Conservation (phyloP, 106 monocot genomes). For the Allium cepa region DNA sequence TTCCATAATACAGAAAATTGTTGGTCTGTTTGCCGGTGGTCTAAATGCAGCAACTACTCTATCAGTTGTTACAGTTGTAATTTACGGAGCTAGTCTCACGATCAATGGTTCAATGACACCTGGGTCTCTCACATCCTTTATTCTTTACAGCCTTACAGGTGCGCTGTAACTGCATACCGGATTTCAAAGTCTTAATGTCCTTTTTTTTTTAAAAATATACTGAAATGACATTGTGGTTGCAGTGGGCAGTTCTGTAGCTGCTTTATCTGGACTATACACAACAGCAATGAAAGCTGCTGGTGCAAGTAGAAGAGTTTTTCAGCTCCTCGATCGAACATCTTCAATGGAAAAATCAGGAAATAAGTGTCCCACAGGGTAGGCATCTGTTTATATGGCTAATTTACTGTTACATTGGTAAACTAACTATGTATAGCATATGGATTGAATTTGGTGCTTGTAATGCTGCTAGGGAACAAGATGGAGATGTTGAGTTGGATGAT, state of each 20-base stretch:
- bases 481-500: conserved; percentile 83
- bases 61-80: conserved; percentile 78
- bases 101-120: conserved; percentile 87
- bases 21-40: conserved; percentile 90
- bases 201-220: too few species aligned
- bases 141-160: conserved; percentile 99
- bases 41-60: conserved; percentile 84
- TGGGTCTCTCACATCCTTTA: conserved; percentile 91
- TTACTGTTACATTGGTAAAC: conserved; percentile 1
- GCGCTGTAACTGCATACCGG: background rate
- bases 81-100: conserved; percentile 89
- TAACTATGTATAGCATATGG: background rate
- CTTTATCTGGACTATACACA: conserved; percentile 86
- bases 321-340: conserved; percentile 83
- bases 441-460: background rate
- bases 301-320: conserved; percentile 97
- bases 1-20: conserved; percentile 31
- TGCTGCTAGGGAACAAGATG: conserved; percentile 44
- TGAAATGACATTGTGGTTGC: conserved; percentile 3
- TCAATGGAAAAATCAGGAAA: conserved; percentile 78
- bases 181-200: too few species aligned
- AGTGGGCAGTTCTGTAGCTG: conserved; percentile 85
- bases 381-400: conserved; percentile 17
- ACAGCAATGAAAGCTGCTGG: conserved; percentile 98
- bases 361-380: conserved; percentile 57